phyloP scores from a whole-genome alignment of 2,329 filamentous ascomycete species.

The Diaporthe helianthi region DNA sequence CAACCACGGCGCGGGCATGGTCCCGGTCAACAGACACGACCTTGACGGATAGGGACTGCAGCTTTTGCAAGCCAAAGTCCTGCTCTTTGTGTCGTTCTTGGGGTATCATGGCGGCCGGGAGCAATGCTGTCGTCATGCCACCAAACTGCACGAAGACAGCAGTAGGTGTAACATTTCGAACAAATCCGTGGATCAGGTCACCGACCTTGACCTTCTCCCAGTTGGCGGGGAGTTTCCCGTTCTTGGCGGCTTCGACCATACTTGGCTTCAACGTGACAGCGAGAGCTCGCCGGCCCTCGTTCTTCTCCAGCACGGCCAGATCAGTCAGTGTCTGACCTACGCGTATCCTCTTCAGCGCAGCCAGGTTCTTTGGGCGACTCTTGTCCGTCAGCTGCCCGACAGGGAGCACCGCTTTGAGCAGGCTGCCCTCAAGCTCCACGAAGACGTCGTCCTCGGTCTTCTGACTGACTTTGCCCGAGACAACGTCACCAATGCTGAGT shows the following conservation, averaged over 20 bases:
- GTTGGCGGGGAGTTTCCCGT: conserved; percentile 72
- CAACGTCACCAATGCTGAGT: conserved; percentile 75
- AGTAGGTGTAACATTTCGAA: conserved; percentile 82
- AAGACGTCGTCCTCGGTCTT: conserved; percentile 79
- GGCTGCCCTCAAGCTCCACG: conserved; percentile 76
- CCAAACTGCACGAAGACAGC: conserved; percentile 91
- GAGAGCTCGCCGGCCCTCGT: conserved; percentile 77
- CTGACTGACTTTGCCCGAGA: conserved; percentile 81
- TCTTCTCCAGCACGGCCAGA: conserved; percentile 86
- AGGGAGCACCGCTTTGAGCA: conserved; percentile 79
- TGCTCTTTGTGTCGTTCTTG: conserved; percentile 71
- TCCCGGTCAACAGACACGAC: conserved; percentile 76
- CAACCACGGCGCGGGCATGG: conserved; percentile 70
- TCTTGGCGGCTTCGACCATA: conserved; percentile 76
- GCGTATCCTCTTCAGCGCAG: conserved; percentile 79
- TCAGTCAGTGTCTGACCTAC: conserved; percentile 84
- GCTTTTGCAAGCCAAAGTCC: conserved; percentile 79
- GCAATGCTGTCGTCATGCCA: conserved; percentile 75
- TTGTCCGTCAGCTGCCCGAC: conserved; percentile 86
- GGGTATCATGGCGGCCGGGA: conserved; percentile 80
- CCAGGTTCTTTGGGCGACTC: conserved; percentile 77
- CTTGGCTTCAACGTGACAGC: conserved; percentile 84
- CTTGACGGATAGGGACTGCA: conserved; percentile 76
- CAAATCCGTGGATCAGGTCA: conserved; percentile 75
- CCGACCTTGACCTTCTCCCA: conserved; percentile 78